phyloP scores from a whole-genome alignment of 139 green algal genomes.

The Chlorella vulgaris region DNA sequence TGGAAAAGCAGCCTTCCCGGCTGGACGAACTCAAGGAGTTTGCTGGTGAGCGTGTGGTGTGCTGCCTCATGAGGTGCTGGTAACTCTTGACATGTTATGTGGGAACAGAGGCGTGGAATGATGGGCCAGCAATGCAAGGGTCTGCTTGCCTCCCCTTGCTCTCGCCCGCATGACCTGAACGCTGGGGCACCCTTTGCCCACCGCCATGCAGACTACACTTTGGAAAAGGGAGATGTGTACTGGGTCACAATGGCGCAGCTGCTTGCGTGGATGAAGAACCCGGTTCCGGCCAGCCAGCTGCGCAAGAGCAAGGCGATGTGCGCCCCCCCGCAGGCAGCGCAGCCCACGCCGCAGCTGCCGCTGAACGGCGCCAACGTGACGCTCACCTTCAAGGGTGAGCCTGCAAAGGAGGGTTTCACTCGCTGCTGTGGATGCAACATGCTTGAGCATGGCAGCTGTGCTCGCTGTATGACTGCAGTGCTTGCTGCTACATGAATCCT shows the following conservation, averaged over 20 bases:
- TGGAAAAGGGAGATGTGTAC: background rate
- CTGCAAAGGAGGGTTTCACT: background rate
- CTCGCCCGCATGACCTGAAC: no score
- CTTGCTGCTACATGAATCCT: no score
- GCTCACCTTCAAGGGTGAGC: background rate
- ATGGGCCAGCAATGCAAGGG: background rate
- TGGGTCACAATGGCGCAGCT: constrained; percentile 22
- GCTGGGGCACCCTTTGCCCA: no score
- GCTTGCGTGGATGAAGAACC: constrained; percentile 14
- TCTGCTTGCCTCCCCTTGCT: background rate
- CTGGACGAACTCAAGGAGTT: constrained; percentile 17
- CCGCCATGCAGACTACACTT: constrained; percentile 18
- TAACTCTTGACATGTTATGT: no score
- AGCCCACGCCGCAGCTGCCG: background rate
- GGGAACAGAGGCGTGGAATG: no score
- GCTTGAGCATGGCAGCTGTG: no score
- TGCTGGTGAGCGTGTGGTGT: background rate
- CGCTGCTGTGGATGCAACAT: no score
- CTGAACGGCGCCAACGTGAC: constrained; percentile 20
- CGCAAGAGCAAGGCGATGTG: background rate
- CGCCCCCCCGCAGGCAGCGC: no score
- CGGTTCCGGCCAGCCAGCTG: constrained; percentile 3
- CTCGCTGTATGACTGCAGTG: no score
- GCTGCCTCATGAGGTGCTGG: no score
- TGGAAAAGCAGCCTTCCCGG: constrained; percentile 1